Evolutionary conservation across 2,329 filamentous ascomycete species (phyloP), one percentile per base, ranked within the genome.

Genomic region (Hypoxylon sp.): DNA sequence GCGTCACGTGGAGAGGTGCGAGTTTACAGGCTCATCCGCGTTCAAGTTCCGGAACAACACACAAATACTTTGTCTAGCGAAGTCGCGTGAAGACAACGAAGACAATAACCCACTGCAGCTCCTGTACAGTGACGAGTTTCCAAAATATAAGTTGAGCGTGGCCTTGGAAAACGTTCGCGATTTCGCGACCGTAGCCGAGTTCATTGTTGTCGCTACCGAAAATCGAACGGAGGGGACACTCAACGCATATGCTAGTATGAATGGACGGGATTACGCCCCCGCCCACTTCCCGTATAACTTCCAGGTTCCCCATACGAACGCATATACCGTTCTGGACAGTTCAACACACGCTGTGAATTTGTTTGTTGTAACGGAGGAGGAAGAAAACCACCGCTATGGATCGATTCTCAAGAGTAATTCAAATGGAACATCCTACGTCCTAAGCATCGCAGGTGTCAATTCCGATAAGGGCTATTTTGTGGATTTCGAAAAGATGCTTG

Each of bases 341-440:
- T 96, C 94, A 1, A 97, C 94, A 0, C 95, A 98, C 79, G 92
- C 96, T 0, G 88, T 99, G 65, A 98, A 98, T 81, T 82, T 99
- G 64, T 97, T 98, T 77, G 95, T 98, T 51, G 94, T 92, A 0
- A 93, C 93, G 44, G 91, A 92, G 75, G 87, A 86, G 44, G 83
- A 84, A 2, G 78, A 84, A 56, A 91, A 89, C 17, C 88, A 87
- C 56, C 88, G 92, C 66, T 94, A 92, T 74, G 96, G 96, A 40
- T 91, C 92, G 25, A 93, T 99, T 74, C 89, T 99, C 81, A 99
- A 98, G 88, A 98, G 94, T 77, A 99, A 99, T 83, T 98, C 94
- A 75, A 98, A 99, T 77, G 96, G 96, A 60, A 99, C 96, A 0
- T 96, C 92, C 1, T 99, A 98, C 76, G 93, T 97, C 11, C 84